Base-by-base conservation (phyloP, 2,329 filamentous ascomycete genomes). In the Paecilomyces formosus region DNA sequence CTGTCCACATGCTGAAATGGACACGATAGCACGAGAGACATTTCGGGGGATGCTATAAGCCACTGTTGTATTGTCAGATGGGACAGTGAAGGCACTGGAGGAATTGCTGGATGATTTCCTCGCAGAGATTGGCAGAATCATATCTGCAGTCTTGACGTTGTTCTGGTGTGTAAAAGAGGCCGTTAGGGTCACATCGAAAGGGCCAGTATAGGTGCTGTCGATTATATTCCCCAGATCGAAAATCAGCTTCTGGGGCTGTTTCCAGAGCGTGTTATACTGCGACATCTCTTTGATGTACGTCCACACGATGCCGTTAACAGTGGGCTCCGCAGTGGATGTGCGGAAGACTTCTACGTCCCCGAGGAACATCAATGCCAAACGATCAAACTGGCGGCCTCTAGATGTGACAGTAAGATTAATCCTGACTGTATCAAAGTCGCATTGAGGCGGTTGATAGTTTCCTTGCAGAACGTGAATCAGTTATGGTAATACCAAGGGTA, bases 241-340 rank as follows among this genome's bases (percentile, higher is more conserved):
- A 52, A 93, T 90, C 58, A 94, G 67, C 63, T 83, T 92, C 68
- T 92, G 89, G 1, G 83, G 80, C 54, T 80, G 65, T 62, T 82
- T 85, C 83, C 90, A 92, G 12, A 94, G 76, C 3, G 83, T 79
- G 15, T 87, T 75, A 68, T 86, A 92, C 56, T 82, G 80, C 1
- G 87, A 89, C 84, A 92, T 85, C 69, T 95, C 89, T 72, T 93
- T 94, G 57, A 86, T 77, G 68, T 90, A 91, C 0, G 82, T 85
- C 88, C 88, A 93, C 52, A 81, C 76, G 61, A 94, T 92, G 6
- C 89, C 90, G 22, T 80, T 80, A 3, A 76, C 63, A 0, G 85
- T 90, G 1, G 90, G 89, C 74, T 95, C 88, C 3, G 90, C 88
- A 0, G 90, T 95, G 4, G 89, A 92, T 1, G 89, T 92, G 24